Percentiles rank a stretch among this genome's conserved stretches.
Evolutionary conservation across 768 basidiomycete species (phyloP).

Genomic region (Trametes maxima): DNA sequence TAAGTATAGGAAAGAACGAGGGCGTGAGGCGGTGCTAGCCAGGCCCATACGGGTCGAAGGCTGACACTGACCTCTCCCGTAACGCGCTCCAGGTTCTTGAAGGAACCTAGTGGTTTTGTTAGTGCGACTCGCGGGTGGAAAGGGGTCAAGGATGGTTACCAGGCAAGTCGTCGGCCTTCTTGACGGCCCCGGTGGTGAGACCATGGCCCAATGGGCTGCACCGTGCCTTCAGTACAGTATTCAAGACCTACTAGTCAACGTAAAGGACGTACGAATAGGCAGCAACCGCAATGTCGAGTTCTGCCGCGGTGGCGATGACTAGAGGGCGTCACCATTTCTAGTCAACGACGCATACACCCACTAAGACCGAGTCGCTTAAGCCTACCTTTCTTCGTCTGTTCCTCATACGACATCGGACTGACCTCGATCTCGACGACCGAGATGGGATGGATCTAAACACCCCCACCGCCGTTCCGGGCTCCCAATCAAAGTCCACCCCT

Average conservation of each 20-base stretch:
- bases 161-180: conserved; percentile 35
- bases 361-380: not conserved
- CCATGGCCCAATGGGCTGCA: conserved; percentile 55
- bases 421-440: conserved; percentile 69
- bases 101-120: not conserved
- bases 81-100: not conserved
- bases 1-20: not conserved
- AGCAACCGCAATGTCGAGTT: conserved; percentile 55
- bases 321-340: not conserved
- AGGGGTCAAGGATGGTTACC: not conserved
- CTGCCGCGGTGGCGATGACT: conserved; percentile 54
- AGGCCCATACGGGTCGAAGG: conserved; percentile 32
- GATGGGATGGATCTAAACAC: conserved; percentile 46
- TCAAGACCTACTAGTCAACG: not conserved
- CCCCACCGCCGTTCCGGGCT: not conserved
- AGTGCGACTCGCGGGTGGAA: conserved; percentile 3
- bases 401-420: conserved; percentile 59
- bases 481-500: not conserved
- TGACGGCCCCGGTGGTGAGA: conserved; percentile 53
- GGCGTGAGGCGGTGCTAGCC: conserved; percentile 1
- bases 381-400: conserved; percentile 47
- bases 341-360: too few relatives aligned
- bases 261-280: conserved; percentile 52
- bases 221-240: not conserved
- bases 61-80: conserved; percentile 13